phyloP scores from a whole-genome alignment of 2,329 filamentous ascomycete species.

The Aspergillus fructus region DNA sequence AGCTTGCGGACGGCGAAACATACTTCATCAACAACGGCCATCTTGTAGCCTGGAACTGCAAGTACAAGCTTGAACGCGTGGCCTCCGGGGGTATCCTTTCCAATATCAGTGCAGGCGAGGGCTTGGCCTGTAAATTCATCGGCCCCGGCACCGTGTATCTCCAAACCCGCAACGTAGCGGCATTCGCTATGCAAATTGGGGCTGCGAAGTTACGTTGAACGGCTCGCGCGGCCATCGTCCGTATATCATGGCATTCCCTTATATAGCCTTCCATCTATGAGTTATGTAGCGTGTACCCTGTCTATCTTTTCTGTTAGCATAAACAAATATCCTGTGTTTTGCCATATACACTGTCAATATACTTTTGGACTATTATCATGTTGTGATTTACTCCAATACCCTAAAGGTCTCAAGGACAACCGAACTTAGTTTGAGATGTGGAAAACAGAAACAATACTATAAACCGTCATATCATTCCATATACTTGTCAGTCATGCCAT shows the following conservation, averaged over 20 bases:
- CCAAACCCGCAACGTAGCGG: constrained; percentile 80
- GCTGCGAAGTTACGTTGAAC: not conserved
- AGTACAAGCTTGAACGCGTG: constrained; percentile 86
- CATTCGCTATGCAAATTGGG: not conserved
- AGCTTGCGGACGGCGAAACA: constrained; percentile 65
- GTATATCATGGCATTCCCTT: not conserved
- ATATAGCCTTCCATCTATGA: not conserved
- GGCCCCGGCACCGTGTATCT: constrained; percentile 87
- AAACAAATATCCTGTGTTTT: not conserved
- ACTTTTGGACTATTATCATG: not conserved
- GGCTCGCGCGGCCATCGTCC: not conserved
- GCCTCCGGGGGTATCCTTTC: constrained; percentile 91
- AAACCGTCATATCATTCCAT: constrained; percentile 29
- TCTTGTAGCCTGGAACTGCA: constrained; percentile 93
- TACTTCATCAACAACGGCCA: constrained; percentile 95
- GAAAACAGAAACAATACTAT: not conserved
- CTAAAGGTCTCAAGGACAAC: not conserved
- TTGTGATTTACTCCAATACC: not conserved
- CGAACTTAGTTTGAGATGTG: not conserved
- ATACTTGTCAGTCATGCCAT: constrained; percentile 30
- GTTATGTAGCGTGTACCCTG: not conserved
- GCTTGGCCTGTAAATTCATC: constrained; percentile 90
- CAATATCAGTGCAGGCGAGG: constrained; percentile 77
- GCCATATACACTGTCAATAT: not conserved
- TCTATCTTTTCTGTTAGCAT: not conserved